These are phyloP conservation scores for Heterobasidion irregulare DNA, from an alignment of 1,284 basidiomycete species.

Conservation along the genomic window DNA sequence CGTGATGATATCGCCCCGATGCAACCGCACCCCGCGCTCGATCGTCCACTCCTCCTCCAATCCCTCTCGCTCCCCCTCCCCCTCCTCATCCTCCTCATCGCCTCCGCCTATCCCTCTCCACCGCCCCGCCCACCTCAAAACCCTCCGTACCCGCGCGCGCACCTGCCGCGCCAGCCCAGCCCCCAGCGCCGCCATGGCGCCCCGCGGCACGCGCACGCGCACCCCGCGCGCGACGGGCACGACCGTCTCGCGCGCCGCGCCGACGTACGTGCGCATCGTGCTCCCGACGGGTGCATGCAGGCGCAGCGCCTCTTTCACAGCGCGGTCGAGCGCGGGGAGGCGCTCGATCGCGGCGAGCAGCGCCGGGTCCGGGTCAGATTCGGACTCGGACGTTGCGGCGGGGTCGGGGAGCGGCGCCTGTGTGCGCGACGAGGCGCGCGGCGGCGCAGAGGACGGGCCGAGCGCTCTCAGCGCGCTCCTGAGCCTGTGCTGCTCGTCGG, in stretches of 20 bases:
- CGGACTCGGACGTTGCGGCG: background rate
- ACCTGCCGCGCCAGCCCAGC: background rate
- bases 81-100: background rate
- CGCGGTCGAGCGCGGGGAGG: conserved; percentile 48
- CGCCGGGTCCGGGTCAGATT: background rate
- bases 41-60: conserved; percentile 19
- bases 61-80: conserved; percentile 6
- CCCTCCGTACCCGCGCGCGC: background rate
- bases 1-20: conserved; percentile 49
- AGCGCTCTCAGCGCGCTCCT: conserved; percentile 40
- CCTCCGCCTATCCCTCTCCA: background rate
- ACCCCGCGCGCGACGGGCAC: conserved; percentile 41
- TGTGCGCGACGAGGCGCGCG: too few species aligned
- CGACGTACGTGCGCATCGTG: conserved; percentile 45
- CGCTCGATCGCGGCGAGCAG: conserved; percentile 21
- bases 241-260: conserved; percentile 41
- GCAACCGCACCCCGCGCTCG: conserved; percentile 36
- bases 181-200: background rate
- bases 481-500: conserved; percentile 42
- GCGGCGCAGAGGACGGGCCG: background rate
- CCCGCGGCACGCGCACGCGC: background rate
- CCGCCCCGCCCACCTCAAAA: background rate
- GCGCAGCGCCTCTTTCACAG: conserved; percentile 60
- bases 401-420: conserved; percentile 7
- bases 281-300: conserved; percentile 57